Evolutionary conservation across 1,139 yeast species (phyloP), one percentile per base, ranked within the genome.

Genomic region (Zygosaccharomyces sapae): DNA sequence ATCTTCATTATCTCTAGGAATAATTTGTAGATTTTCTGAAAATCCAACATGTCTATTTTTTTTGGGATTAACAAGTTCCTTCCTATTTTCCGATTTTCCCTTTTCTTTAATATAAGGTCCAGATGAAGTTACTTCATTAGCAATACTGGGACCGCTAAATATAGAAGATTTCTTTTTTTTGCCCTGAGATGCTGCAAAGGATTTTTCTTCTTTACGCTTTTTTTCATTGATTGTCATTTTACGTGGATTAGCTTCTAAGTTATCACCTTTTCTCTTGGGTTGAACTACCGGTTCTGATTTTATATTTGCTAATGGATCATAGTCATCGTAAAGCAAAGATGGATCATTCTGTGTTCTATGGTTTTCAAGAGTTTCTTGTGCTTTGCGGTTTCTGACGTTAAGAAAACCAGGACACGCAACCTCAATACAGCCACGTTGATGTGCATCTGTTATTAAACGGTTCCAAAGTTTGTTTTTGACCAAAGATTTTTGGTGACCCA

Each of bases 401-500:
- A 72, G 55, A 46, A 71, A 70, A 1, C 75, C 75, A 3, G 61
- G 51, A 20, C 52, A 55, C 1, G 69, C 72, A 6, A 53, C 52
- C 13, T 58, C 57, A 16, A 71, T 54, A 52, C 71, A 60, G 10
- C 64, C 56, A 55, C 95, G 71, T 0, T 66, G 59, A 38, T 69
- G 68, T 0, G 95, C 95, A 70, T 88, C 82, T 0, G 67, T 63
- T 19, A 87, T 72, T 44, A 89, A 70, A 50, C 79, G 73, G 22
- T 67, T 70, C 97, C 97, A 89, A 0, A 86, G 79, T 20, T 71
- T 72, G 59, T 87, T 84, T 48, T 78, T 70, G 13, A 65, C 60
- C 54, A 90, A 74, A 0, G 95, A 80, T 8, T 72, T 71, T 38
- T 74, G 79, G 59, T 87, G 83, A 20, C 99, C 99, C 29, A 94